These are phyloP conservation scores for Diaporthe caulivora DNA, from an alignment of 2,329 filamentous ascomycete genomes.

Conservation along the genomic window DNA sequence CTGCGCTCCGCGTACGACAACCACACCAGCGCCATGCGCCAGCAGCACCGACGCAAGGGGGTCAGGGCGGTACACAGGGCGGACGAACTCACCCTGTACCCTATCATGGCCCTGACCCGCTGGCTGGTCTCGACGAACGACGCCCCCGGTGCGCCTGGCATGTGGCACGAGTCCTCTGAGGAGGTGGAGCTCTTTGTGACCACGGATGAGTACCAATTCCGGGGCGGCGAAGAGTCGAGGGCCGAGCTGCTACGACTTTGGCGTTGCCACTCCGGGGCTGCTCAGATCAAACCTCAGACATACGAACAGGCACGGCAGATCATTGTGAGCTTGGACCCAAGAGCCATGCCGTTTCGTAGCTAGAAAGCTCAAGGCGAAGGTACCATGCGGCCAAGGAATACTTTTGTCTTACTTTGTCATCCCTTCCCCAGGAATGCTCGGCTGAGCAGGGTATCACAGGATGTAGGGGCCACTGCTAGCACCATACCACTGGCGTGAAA, in stretches of 20 bases:
- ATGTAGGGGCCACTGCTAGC: neutral
- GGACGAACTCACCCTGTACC: neutral
- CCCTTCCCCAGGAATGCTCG: neutral
- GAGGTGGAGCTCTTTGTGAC: neutral
- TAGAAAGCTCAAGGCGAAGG: no score
- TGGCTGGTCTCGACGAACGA: neutral
- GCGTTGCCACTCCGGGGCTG: neutral
- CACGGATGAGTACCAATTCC: neutral
- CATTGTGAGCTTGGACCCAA: neutral
- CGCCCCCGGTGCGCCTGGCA: neutral
- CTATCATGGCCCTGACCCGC: neutral
- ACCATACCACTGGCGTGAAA: neutral
- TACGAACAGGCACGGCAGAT: neutral
- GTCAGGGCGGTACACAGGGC: no score
- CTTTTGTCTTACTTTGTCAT: neutral
- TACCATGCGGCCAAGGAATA: neutral
- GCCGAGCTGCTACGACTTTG: neutral
- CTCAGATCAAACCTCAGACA: neutral
- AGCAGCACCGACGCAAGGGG: no score
- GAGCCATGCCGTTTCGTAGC: rapidly evolving
- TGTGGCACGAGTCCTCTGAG: neutral
- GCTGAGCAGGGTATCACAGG: neutral
- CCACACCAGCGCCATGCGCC: neutral
- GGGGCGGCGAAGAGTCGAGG: neutral
- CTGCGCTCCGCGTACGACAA: neutral